A percentile compares a stretch with the other conserved stretches of the same genome.
Conservation (phyloP, 108 stramenopile species). For the Pseudonitzschia multiseries region DNA sequence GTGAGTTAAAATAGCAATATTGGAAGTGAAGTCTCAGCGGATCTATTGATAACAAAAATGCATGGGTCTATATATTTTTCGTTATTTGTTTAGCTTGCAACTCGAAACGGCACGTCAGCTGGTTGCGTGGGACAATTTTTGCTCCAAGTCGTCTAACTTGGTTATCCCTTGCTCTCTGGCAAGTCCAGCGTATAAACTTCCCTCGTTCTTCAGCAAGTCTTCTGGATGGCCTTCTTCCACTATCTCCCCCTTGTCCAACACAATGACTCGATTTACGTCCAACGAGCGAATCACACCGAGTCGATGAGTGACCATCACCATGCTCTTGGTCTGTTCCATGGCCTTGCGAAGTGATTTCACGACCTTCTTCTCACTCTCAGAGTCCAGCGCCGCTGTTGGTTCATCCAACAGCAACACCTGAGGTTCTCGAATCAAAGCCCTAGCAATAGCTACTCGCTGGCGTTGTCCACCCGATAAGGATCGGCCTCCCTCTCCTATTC, state of each 20-base stretch:
- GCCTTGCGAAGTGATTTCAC: conserved; percentile 62
- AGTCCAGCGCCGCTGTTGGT: conserved; percentile 74
- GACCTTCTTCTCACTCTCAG: conserved; percentile 76
- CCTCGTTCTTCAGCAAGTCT: conserved; percentile 60
- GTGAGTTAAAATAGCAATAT: no score
- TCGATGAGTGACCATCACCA: conserved; percentile 90
- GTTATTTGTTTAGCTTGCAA: neutral
- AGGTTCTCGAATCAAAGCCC: conserved; percentile 87
- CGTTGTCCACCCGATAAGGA: conserved; percentile 90
- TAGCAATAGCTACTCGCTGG: conserved; percentile 90
- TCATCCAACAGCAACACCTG: conserved; percentile 77
- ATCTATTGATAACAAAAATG: no score
- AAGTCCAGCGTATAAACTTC: conserved; percentile 71
- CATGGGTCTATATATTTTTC: neutral
- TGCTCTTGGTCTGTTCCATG: conserved; percentile 68
- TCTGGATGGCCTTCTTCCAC: conserved; percentile 93
- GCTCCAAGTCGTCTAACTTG: conserved; percentile 39
- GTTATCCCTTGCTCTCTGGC: conserved; percentile 84
- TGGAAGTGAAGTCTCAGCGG: no score
- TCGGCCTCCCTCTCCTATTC: conserved; percentile 92
- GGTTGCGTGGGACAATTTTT: neutral
- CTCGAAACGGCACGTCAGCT: neutral
- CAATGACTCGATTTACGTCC: conserved; percentile 88
- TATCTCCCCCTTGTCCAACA: conserved; percentile 85
- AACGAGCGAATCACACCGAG: conserved; percentile 82